A percentile compares a stretch with the other conserved stretches of the same genome.
Evolutionary conservation across 1,284 basidiomycete species (phyloP).

Genomic region (Fomitopsis betulina): DNA sequence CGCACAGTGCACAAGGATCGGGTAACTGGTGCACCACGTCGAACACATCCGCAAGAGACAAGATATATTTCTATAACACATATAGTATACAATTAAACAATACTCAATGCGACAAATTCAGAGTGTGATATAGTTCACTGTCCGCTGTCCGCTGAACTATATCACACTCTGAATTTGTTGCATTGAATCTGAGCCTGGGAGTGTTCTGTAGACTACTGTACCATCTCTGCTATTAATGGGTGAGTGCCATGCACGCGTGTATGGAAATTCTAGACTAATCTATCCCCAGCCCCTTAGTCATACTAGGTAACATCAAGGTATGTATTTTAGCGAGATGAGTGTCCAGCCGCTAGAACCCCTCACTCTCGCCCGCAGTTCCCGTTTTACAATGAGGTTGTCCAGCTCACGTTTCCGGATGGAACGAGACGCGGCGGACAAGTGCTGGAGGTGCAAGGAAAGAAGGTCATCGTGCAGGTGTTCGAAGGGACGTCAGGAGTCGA

Average conservation of each 20-base stretch:
- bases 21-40: too few relatives aligned
- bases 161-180: too few relatives aligned
- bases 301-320: constrained; percentile 98
- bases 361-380: constrained; percentile 64
- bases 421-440: constrained; percentile 95
- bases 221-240: constrained; percentile 97
- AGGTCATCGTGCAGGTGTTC: constrained; percentile 99
- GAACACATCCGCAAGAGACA: too few relatives aligned
- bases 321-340: constrained; percentile 13
- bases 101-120: too few relatives aligned
- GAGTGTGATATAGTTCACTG: too few relatives aligned
- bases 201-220: constrained; percentile 76
- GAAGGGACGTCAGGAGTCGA: constrained; percentile 98
- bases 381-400: constrained; percentile 99
- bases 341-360: background rate
- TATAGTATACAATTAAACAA: too few relatives aligned
- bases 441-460: constrained; percentile 97
- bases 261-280: constrained; percentile 1
- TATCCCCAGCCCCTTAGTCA: constrained; percentile 76
- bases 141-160: too few relatives aligned
- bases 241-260: constrained; percentile 33
- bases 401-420: constrained; percentile 94
- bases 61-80: too few relatives aligned
- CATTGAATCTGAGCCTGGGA: constrained; percentile 14
- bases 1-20: too few relatives aligned